Base-by-base conservation (phyloP, 345 rosid species). In the Acer campestre region DNA sequence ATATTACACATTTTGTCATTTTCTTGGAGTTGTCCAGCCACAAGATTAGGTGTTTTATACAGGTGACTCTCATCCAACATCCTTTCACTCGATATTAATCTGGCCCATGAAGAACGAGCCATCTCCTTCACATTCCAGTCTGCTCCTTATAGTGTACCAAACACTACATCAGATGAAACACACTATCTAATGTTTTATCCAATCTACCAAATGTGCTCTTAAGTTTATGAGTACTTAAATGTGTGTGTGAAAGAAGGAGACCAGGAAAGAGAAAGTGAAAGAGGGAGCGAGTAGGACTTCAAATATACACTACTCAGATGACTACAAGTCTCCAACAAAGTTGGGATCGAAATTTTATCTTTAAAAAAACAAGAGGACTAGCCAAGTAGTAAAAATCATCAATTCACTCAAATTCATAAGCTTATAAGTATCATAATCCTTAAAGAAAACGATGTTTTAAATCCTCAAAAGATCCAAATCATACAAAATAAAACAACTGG, bases 391-490 rank as follows among this genome's bases (percentile, higher is more conserved):
- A 8, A 72, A 31, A 73, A 20, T 6, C 38, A 13, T 40, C 13
- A 7, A 40, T 22, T 71, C 74, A 71, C 51, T 62, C 59, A 23
- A 61, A 27, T 61, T 64, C 61, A 74, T 29, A 74, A 44, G 16
- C 46, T 27, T 29, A 16, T 18, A 14, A 17, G 18, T 11, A 10
- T 31, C 75, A 42, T 73, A 48, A 67, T 0, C 68, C 40, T 44
- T 25, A 17, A 62, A 62, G 6, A 64, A 35, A 35, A 35, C 38
- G 0, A 4, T 35, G 38, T 35, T 35, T 35, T 2, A 14, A 51
- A 49, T 17, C 29, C 73, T 13, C 73, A 14, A 20, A 25, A 25
- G 20, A 12, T 55, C 7, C 6, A 48, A 69, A 49, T 1, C 40
- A 69, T 69, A 69, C 12, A 18, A n/a, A 22, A 4, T 11, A 31